A percentile compares a stretch with the other conserved stretches of the same genome.
Conservation (phyloP, 2,329 filamentous ascomycete species). For the Colletotrichum caudatum region DNA sequence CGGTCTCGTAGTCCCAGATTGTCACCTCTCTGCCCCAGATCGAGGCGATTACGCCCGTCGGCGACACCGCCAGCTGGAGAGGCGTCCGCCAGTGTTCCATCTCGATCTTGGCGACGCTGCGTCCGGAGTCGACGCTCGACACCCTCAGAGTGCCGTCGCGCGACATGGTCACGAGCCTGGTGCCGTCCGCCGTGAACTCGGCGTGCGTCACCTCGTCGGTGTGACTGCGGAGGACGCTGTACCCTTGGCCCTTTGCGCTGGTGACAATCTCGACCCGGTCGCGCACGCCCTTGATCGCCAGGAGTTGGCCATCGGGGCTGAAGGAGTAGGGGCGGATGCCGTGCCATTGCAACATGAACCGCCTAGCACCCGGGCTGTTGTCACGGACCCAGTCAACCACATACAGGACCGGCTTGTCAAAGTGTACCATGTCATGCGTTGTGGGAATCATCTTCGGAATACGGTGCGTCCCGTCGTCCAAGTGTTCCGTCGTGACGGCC, state of each 20-base stretch:
- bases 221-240: conserved; percentile 36
- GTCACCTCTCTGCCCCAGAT: conserved; percentile 39
- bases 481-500: conserved; percentile 27
- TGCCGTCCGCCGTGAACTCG: conserved; percentile 33
- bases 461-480: conserved; percentile 10
- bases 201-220: conserved; percentile 40
- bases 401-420: conserved; percentile 23
- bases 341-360: conserved; percentile 29
- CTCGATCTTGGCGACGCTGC: conserved; percentile 35
- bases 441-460: conserved; percentile 1
- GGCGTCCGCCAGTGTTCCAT: conserved; percentile 38
- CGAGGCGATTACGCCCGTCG: conserved; percentile 8
- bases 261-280: conserved; percentile 36
- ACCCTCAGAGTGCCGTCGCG: conserved; percentile 37
- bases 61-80: conserved; percentile 27
- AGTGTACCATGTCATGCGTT: conserved; percentile 32
- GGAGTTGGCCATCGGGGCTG: conserved; percentile 20
- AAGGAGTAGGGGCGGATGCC: conserved; percentile 34
- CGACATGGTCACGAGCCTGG: conserved; percentile 27
- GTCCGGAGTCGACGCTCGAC: conserved; percentile 22
- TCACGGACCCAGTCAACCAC: conserved; percentile 15
- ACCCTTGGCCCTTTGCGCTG: conserved; percentile 14
- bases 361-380: neutral
- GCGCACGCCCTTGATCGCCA: conserved; percentile 28
- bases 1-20: conserved; percentile 33